A percentile compares a stretch with the other conserved stretches of the same genome.
Evolutionary conservation across 2,329 filamentous ascomycete species (phyloP).

Genomic region (Aspergillus aculeatus): DNA sequence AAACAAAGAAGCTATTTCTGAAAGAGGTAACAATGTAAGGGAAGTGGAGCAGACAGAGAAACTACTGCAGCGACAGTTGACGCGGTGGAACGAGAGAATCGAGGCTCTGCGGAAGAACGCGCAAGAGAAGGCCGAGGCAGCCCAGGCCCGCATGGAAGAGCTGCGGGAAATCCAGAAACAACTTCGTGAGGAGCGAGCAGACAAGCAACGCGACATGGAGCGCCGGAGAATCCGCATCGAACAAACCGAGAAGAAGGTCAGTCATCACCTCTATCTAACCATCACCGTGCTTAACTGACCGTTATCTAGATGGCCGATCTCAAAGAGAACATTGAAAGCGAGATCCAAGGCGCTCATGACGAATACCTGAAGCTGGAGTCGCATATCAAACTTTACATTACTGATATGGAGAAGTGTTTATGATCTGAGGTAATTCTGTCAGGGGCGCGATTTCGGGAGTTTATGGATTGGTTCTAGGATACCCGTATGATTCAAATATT

Average conservation of each 20-base stretch:
- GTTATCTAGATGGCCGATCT: slow-evolving; percentile 81
- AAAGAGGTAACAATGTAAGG: slow-evolving; percentile 82
- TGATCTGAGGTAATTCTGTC: slow-evolving; percentile 25
- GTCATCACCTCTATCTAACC: slow-evolving; percentile 1
- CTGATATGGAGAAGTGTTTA: slow-evolving; percentile 94
- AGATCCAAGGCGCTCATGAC: slow-evolving; percentile 84
- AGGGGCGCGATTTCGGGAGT: slow-evolving; percentile 32
- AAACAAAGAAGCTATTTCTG: slow-evolving; percentile 82
- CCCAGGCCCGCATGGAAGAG: slow-evolving; percentile 87
- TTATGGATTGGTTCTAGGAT: slow-evolving; percentile 39
- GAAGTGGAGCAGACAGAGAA: slow-evolving; percentile 89
- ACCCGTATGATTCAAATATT: slow-evolving; percentile 35
- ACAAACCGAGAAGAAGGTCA: slow-evolving; percentile 96
- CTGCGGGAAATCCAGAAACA: slow-evolving; percentile 75
- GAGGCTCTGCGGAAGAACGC: slow-evolving; percentile 79
- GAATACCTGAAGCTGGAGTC: slow-evolving; percentile 98
- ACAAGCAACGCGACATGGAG: slow-evolving; percentile 91
- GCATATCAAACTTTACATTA: slow-evolving; percentile 96
- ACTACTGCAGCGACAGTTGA: slow-evolving; percentile 77
- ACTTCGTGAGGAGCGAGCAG: slow-evolving; percentile 78
- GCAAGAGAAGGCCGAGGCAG: slow-evolving; percentile 74
- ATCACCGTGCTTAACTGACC: slow-evolving; percentile 20
- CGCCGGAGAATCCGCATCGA: slow-evolving; percentile 89
- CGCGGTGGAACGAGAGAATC: slow-evolving; percentile 82
- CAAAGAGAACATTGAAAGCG: slow-evolving; percentile 95